Evolutionary conservation across 371 early-diverging fungal genomes (phyloP).

Genomic region (Zopfochytrium polystomum): DNA sequence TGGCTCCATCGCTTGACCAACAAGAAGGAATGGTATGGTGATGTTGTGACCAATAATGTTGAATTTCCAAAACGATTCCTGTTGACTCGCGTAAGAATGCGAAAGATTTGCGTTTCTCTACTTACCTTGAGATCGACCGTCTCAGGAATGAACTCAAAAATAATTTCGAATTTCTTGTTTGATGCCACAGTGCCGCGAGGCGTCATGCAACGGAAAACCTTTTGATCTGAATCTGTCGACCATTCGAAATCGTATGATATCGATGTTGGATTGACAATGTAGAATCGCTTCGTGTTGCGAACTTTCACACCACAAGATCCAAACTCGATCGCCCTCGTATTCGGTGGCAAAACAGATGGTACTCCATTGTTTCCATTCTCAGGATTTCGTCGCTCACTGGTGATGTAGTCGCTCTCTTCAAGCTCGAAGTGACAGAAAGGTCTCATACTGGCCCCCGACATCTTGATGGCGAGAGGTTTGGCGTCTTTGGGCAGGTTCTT

Average conservation of each 20-base stretch:
- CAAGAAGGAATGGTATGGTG: slow-evolving; percentile 47
- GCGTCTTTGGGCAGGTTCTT: slow-evolving; percentile 39
- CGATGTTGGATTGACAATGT: slow-evolving; percentile 54
- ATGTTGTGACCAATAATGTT: slow-evolving; percentile 39
- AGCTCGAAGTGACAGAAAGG: slow-evolving; percentile 61
- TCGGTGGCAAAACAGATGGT: slow-evolving; percentile 40
- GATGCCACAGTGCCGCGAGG: slow-evolving; percentile 42
- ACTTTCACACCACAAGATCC: slow-evolving; percentile 47
- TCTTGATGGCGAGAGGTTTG: slow-evolving; percentile 30
- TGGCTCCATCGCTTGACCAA: slow-evolving; percentile 53
- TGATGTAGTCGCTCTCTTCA: slow-evolving; percentile 48
- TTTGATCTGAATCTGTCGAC: slow-evolving; percentile 27
- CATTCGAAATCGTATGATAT: slow-evolving; percentile 49
- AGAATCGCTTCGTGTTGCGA: slow-evolving; percentile 49
- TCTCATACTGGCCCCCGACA: slow-evolving; percentile 40
- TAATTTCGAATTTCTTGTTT: slow-evolving; percentile 51
- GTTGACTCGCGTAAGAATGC: not conserved
- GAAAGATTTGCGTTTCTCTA: not conserved
- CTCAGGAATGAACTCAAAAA: slow-evolving; percentile 53
- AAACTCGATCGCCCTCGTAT: slow-evolving; percentile 50
- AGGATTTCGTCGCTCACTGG: slow-evolving; percentile 39
- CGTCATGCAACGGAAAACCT: slow-evolving; percentile 47
- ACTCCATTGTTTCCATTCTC: slow-evolving; percentile 34
- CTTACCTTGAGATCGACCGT: slow-evolving; percentile 45
- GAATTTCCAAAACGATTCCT: slow-evolving; percentile 56